Conservation (phyloP, 106 monocot genomes). For the Phalaenopsis aphrodite region DNA sequence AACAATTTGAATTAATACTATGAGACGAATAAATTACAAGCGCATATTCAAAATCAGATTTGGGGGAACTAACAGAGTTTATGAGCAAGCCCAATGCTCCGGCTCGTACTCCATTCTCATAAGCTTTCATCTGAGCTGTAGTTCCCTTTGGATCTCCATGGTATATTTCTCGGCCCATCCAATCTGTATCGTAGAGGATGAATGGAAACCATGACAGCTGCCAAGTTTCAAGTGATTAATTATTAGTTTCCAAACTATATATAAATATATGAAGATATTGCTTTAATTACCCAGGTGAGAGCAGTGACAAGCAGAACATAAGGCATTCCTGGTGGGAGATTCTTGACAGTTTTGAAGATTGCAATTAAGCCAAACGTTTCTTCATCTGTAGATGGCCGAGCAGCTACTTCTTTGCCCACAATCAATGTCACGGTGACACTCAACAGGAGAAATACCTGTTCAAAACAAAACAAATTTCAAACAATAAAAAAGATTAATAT, state of each 20-base stretch:
- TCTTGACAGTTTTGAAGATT: constrained; percentile 37
- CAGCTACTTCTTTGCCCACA: constrained; percentile 35
- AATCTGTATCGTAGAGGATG: constrained; percentile 87
- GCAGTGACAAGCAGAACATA: constrained; percentile 44
- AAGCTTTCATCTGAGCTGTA: constrained; percentile 29
- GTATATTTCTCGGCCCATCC: constrained; percentile 97
- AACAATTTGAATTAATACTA: neutral
- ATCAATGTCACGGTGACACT: constrained; percentile 33
- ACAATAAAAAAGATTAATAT: too few species aligned
- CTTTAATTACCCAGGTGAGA: constrained; percentile 49
- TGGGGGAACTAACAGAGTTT: constrained; percentile 57
- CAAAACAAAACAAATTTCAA: too few species aligned
- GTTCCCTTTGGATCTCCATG: constrained; percentile 74
- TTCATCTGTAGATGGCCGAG: constrained; percentile 8
- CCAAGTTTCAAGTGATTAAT: neutral
- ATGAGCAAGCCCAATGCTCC: constrained; percentile 86
- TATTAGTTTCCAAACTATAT: neutral
- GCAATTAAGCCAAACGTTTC: constrained; percentile 6
- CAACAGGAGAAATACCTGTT: constrained; percentile 35
- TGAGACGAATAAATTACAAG: too few species aligned
- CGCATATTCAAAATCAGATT: too few species aligned
- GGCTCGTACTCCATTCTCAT: constrained; percentile 63
- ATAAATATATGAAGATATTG: neutral
- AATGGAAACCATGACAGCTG: constrained; percentile 96
- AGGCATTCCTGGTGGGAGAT: constrained; percentile 53